These are phyloP conservation scores for Leccinum arenicola DNA, from an alignment of 768 basidiomycete genomes.

Conservation along the genomic window DNA sequence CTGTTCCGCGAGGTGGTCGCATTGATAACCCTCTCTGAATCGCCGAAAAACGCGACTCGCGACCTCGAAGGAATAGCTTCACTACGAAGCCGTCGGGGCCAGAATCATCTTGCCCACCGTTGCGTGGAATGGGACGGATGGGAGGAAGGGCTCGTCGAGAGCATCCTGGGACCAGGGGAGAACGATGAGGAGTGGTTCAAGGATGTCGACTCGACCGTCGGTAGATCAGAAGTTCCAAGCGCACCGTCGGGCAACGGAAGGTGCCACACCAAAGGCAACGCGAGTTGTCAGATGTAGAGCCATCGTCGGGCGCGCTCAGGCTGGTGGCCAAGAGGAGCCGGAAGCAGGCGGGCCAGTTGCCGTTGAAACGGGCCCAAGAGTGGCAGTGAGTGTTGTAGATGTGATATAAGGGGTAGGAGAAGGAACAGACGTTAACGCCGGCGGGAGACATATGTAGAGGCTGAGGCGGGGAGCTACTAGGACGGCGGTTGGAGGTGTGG, in stretches of 20 bases:
- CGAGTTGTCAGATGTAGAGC: conserved; percentile 8
- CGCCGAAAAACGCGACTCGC: conserved; percentile 23
- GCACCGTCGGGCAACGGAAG: conserved; percentile 1
- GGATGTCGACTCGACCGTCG: conserved; percentile 30
- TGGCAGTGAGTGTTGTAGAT: too few species aligned
- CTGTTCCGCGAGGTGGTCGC: conserved; percentile 67
- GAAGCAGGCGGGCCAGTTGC: conserved; percentile 45
- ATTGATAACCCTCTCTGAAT: conserved; percentile 37
- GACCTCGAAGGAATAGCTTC: conserved; percentile 68
- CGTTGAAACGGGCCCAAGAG: conserved; percentile 59
- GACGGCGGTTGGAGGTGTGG: conserved; percentile 74
- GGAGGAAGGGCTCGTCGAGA: conserved; percentile 80
- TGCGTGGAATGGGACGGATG: conserved; percentile 89
- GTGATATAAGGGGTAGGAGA: too few species aligned
- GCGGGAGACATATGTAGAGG: conserved; percentile 80
- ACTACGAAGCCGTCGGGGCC: conserved; percentile 63
- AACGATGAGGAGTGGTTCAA: conserved; percentile 71
- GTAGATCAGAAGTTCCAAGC: conserved; percentile 19
- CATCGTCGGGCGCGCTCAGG: conserved; percentile 20
- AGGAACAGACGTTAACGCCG: conserved; percentile 66
- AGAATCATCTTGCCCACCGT: conserved; percentile 75
- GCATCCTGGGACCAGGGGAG: conserved; percentile 72
- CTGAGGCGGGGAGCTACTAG: conserved; percentile 74
- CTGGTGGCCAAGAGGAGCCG: conserved; percentile 27
- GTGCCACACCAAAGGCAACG: background rate